Evolutionary conservation across 345 rosid species (phyloP).

Genomic region (Corchorus capsularis): DNA sequence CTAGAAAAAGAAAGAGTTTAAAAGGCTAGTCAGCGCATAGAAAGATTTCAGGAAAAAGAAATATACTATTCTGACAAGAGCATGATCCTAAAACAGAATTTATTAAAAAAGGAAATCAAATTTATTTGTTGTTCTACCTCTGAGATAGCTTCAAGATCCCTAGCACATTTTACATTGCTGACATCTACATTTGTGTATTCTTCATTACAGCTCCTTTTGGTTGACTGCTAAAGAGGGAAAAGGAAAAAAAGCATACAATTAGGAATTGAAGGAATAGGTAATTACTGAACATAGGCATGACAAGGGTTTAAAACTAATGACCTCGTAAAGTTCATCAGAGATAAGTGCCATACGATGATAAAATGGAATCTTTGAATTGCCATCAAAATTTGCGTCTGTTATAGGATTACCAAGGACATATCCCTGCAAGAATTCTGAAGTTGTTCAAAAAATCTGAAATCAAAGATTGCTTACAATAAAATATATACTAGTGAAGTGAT

Average conservation of each 20-base stretch:
- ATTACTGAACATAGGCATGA: background rate
- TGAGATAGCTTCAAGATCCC: constrained; percentile 2
- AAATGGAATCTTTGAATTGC: constrained; percentile 36
- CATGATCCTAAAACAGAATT: background rate
- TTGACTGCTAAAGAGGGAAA: constrained; percentile 21
- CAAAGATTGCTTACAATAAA: no score
- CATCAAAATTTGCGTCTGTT: constrained; percentile 31
- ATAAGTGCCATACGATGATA: constrained; percentile 28
- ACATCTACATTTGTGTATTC: constrained; percentile 22
- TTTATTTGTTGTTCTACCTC: constrained; percentile 16
- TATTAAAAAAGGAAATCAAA: background rate
- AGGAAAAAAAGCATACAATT: background rate
- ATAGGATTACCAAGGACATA: constrained; percentile 48
- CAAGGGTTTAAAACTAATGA: background rate
- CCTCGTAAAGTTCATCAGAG: constrained; percentile 58
- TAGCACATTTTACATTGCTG: constrained; percentile 21
- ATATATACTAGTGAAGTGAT: background rate
- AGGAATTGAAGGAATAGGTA: background rate
- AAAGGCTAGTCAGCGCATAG: background rate
- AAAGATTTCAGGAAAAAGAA: background rate
- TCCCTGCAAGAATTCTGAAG: constrained; percentile 36
- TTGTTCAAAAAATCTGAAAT: background rate
- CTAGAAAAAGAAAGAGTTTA: constrained; percentile 15
- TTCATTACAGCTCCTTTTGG: constrained; percentile 33
- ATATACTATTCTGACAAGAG: no score